Percentiles rank a stretch among this genome's conserved stretches.
These are phyloP conservation scores for Naganishia vishniacii DNA, from an alignment of 768 basidiomycete genomes.

Conservation along the genomic window DNA sequence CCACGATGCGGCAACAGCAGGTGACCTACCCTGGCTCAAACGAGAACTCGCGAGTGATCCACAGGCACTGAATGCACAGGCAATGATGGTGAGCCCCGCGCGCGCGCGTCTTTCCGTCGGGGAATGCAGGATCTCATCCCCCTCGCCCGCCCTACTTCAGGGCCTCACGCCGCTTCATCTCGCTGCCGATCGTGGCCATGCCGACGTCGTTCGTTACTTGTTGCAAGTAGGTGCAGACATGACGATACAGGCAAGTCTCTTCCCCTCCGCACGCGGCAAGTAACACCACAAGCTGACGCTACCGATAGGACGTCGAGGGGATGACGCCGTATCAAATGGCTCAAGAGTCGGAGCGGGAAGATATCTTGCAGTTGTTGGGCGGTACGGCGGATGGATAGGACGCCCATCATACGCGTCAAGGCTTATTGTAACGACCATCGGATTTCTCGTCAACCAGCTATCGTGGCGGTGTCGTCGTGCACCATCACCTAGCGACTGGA, in stretches of 20 bases:
- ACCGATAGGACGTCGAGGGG: not conserved
- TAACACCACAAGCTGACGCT: too few species aligned
- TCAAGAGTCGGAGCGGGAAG: not conserved
- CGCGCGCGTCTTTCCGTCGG: too few species aligned
- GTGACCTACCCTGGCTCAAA: conserved; percentile 54
- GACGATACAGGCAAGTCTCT: conserved; percentile 56
- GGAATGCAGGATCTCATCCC: too few species aligned
- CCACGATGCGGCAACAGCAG: conserved; percentile 63
- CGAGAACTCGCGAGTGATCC: conserved; percentile 50
- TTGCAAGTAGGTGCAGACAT: conserved; percentile 63
- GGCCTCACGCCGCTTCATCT: conserved; percentile 83
- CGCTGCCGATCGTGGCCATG: conserved; percentile 73
- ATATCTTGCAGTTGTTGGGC: not conserved
- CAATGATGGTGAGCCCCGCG: conserved; percentile 68
- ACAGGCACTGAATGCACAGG: conserved; percentile 57
- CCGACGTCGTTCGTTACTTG: conserved; percentile 57
- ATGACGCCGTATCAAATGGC: conserved; percentile 2
- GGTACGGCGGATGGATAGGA: not conserved
- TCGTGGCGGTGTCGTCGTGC: too few species aligned
- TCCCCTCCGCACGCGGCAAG: not conserved
- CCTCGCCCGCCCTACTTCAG: too few species aligned
- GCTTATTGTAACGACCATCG: too few species aligned
- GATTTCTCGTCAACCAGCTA: too few species aligned
- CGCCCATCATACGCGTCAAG: too few species aligned
- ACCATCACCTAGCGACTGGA: too few species aligned